A percentile compares a stretch with the other conserved stretches of the same genome.
Conservation (phyloP, 768 basidiomycete genomes). For the Lactarius hengduanensis region DNA sequence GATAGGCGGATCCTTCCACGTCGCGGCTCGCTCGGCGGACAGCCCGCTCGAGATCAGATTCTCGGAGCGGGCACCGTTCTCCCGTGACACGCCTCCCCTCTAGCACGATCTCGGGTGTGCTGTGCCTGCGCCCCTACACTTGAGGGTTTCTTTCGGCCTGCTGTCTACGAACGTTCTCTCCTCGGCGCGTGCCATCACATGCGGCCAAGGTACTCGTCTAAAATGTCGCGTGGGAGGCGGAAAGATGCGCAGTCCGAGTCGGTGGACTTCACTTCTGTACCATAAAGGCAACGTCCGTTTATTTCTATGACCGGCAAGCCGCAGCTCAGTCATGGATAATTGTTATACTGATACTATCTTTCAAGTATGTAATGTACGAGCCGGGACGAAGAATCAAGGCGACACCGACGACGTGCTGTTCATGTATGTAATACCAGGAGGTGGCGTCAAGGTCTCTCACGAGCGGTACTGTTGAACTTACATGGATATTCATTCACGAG, state of each 20-base stretch:
- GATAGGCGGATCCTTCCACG: constrained; percentile 1
- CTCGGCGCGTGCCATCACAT: constrained; percentile 3
- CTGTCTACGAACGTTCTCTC: background rate
- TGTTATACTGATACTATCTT: background rate
- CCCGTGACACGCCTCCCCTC: background rate
- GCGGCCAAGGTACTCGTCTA: background rate
- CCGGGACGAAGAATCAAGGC: background rate
- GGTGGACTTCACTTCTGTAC: background rate
- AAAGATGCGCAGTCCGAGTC: background rate
- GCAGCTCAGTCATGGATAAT: background rate
- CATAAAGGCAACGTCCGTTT: background rate
- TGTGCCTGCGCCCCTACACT: background rate
- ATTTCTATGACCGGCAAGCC: background rate
- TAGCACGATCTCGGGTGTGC: background rate
- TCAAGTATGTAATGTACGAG: background rate
- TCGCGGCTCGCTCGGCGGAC: background rate
- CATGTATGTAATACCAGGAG: constrained; percentile 8
- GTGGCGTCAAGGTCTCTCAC: background rate
- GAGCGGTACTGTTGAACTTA: background rate
- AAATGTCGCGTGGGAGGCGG: background rate
- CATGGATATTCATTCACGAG: background rate
- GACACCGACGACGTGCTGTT: background rate
- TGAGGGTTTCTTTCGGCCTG: background rate
- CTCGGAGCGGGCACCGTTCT: background rate
- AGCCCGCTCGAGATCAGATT: background rate